These are phyloP conservation scores for Parathielavia hyrcaniae DNA, from an alignment of 495 filamentous ascomycete genomes.

Conservation along the genomic window DNA sequence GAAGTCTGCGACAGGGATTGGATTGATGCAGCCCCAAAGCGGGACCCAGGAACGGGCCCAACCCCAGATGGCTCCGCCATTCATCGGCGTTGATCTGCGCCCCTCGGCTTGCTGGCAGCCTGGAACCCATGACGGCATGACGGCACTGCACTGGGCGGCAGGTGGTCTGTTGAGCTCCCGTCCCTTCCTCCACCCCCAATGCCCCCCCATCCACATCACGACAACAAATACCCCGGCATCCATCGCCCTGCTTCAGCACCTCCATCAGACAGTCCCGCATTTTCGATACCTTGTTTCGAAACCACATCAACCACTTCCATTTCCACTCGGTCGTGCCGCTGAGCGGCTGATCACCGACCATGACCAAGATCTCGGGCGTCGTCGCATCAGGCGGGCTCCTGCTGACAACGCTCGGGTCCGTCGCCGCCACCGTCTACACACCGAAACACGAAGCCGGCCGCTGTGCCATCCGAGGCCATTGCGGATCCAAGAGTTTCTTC, in stretches of 20 bases:
- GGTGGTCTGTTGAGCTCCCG: background rate
- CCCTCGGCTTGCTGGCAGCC: background rate
- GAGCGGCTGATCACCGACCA: conserved; percentile 26
- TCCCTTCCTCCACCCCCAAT: conserved; percentile 7
- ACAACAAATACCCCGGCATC: background rate
- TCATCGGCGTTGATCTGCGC: conserved; percentile 8
- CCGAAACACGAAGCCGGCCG: conserved; percentile 78
- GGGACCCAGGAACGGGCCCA: conserved; percentile 14
- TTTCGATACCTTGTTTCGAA: background rate
- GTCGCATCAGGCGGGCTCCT: conserved; percentile 35
- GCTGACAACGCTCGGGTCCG: conserved; percentile 30
- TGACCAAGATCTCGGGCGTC: conserved; percentile 32
- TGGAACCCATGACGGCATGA: background rate
- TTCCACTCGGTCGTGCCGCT: conserved; percentile 21
- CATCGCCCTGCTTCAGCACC: background rate
- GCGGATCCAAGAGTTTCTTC: conserved; percentile 83
- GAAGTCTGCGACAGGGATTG: background rate
- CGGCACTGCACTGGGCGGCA: conserved; percentile 10
- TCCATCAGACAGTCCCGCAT: background rate
- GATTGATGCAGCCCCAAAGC: conserved; percentile 5
- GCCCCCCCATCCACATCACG: conserved; percentile 3
- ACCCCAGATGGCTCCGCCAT: conserved; percentile 11
- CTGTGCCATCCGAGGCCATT: conserved; percentile 86
- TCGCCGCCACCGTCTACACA: conserved; percentile 36
- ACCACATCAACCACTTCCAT: background rate